phyloP scores from a whole-genome alignment of 202 grass and related monocot genomes.

The Panicum hallii region DNA sequence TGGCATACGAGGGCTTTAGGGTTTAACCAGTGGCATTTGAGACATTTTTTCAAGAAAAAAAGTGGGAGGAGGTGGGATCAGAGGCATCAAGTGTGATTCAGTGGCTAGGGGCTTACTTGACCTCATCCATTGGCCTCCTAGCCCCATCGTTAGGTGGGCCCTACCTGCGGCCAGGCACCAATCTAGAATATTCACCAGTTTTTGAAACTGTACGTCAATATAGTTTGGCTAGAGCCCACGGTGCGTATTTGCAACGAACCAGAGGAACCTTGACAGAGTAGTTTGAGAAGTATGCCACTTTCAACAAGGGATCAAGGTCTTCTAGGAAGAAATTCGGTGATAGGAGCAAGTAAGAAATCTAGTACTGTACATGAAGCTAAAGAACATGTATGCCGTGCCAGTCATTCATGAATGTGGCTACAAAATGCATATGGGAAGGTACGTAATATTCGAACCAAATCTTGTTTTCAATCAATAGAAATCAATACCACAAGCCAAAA shows the following conservation, averaged over 20 bases:
- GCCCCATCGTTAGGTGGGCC: too few relatives aligned
- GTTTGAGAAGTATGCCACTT: not conserved
- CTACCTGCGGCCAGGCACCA: too few relatives aligned
- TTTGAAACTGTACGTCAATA: not conserved
- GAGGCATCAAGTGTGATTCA: too few relatives aligned
- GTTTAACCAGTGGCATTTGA: too few relatives aligned
- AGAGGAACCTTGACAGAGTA: not conserved
- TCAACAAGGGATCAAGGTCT: not conserved
- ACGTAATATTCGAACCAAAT: not conserved
- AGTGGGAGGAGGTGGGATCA: too few relatives aligned
- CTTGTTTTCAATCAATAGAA: not conserved
- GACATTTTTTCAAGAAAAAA: too few relatives aligned
- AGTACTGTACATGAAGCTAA: too few relatives aligned
- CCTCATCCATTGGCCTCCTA: too few relatives aligned
- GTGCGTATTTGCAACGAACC: not conserved
- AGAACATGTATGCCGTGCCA: too few relatives aligned
- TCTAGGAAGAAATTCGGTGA: constrained; percentile 9
- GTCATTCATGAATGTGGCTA: too few relatives aligned
- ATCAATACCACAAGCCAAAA: not conserved
- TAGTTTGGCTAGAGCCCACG: not conserved
- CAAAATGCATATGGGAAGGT: not conserved
- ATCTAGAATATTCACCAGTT: too few relatives aligned
- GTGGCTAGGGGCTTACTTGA: not conserved
- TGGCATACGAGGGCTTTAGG: too few relatives aligned
- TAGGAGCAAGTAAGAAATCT: not conserved